Evolutionary conservation across 305 asterid species (phyloP).

Genomic region (Stenogyne calaminthoides): DNA sequence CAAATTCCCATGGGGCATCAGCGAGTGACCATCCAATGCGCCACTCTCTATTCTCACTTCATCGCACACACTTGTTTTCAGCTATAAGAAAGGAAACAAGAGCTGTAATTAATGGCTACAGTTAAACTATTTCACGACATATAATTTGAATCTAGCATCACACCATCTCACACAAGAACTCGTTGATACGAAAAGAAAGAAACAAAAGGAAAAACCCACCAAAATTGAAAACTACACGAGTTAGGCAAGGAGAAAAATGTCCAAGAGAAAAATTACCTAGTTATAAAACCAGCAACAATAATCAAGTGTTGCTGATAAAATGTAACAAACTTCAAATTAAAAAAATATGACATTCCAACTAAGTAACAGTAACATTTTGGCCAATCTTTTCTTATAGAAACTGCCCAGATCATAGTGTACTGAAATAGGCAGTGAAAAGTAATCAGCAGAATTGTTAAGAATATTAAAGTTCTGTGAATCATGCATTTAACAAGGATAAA

Average conservation of each 20-base stretch:
- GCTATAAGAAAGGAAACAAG: slow-evolving; percentile 22
- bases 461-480: background rate
- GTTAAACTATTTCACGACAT: background rate
- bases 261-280: background rate
- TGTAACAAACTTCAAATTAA: background rate
- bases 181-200: background rate
- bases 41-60: slow-evolving; percentile 37
- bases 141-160: background rate
- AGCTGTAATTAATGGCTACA: background rate
- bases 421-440: background rate
- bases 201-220: background rate
- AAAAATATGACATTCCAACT: background rate
- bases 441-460: background rate
- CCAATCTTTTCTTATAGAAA: background rate
- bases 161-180: background rate
- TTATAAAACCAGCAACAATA: background rate
- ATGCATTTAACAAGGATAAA: background rate
- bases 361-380: background rate
- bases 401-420: background rate
- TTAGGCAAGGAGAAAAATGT: background rate
- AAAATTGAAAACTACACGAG: background rate
- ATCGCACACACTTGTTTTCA: background rate
- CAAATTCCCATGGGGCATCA: slow-evolving; percentile 22
- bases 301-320: background rate
- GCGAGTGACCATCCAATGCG: slow-evolving; percentile 26